phyloP scores from a whole-genome alignment of 2,329 filamentous ascomycete genomes.

The Phoma sp. region DNA sequence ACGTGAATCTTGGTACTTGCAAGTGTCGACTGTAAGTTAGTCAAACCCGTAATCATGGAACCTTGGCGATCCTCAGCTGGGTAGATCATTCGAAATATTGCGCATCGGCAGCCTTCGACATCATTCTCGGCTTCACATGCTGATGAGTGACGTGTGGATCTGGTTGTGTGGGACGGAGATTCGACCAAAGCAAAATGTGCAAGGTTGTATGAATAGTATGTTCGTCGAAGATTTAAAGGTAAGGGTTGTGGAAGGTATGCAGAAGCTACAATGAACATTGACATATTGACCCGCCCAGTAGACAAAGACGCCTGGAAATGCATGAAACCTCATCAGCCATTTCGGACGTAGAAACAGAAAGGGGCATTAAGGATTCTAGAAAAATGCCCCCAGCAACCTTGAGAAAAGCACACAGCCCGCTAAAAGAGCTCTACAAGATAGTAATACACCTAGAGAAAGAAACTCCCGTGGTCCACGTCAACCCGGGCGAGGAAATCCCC shows the following conservation, averaged over 20 bases:
- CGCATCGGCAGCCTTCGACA: no score
- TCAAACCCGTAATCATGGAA: no score
- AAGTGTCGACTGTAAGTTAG: no score
- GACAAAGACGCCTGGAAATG: slow-evolving; percentile 12
- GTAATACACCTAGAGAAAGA: slow-evolving; percentile 15
- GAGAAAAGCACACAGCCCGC: neutral
- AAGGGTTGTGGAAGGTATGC: neutral
- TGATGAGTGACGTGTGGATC: no score
- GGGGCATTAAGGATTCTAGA: slow-evolving; percentile 4
- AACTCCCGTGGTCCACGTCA: neutral
- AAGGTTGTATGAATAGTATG: neutral
- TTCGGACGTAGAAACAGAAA: slow-evolving; percentile 3
- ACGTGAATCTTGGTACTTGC: no score
- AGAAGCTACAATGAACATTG: neutral
- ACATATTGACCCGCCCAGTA: neutral
- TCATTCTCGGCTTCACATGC: no score
- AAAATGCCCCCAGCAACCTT: neutral
- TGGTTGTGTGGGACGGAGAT: no score
- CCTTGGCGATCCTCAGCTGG: no score
- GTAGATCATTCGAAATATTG: no score
- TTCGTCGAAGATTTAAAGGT: neutral
- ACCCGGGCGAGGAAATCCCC: slow-evolving; percentile 6
- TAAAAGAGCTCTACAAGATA: neutral
- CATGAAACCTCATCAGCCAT: slow-evolving; percentile 12
- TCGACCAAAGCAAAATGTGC: neutral